Evolutionary conservation across 2,329 filamentous ascomycete genomes (phyloP).

Genomic region (Metarhizium guizhouense): DNA sequence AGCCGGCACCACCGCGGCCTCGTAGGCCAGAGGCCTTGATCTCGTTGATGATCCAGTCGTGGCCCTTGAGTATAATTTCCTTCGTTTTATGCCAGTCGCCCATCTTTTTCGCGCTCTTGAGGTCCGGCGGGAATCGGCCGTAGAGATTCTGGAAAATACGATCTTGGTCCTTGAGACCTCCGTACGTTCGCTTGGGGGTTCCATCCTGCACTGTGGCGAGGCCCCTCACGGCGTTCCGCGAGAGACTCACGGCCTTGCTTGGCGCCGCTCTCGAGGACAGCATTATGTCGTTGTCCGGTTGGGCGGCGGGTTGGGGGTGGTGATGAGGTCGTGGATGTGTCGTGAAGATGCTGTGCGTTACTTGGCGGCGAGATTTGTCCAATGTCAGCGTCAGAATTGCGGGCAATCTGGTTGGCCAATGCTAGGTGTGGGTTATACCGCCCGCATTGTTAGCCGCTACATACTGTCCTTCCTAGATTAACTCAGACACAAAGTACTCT

Average conservation of each 20-base stretch:
- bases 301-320: slow-evolving; percentile 9
- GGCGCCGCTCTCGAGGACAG: slow-evolving; percentile 35
- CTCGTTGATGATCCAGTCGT: slow-evolving; percentile 98
- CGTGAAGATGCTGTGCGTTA: slow-evolving; percentile 24
- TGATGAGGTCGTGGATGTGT: slow-evolving; percentile 16
- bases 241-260: slow-evolving; percentile 28
- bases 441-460: slow-evolving; percentile 21
- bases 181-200: slow-evolving; percentile 63
- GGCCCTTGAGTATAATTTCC: slow-evolving; percentile 92
- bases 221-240: slow-evolving; percentile 46
- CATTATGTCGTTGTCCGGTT: slow-evolving; percentile 28
- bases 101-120: slow-evolving; percentile 94
- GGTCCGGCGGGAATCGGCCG: slow-evolving; percentile 79
- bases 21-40: slow-evolving; percentile 93
- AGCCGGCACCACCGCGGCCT: slow-evolving; percentile 93
- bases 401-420: slow-evolving; percentile 33
- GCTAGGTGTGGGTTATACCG: slow-evolving; percentile 17
- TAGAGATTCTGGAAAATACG: slow-evolving; percentile 99
- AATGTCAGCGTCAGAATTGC: slow-evolving; percentile 29
- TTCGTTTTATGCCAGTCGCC: slow-evolving; percentile 99
- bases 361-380: slow-evolving; percentile 23
- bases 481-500: not conserved
- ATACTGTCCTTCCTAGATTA: not conserved
- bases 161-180: slow-evolving; percentile 90
- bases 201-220: slow-evolving; percentile 77